phyloP scores from a whole-genome alignment of 495 filamentous ascomycete species.

The Penicillium riverlandense region DNA sequence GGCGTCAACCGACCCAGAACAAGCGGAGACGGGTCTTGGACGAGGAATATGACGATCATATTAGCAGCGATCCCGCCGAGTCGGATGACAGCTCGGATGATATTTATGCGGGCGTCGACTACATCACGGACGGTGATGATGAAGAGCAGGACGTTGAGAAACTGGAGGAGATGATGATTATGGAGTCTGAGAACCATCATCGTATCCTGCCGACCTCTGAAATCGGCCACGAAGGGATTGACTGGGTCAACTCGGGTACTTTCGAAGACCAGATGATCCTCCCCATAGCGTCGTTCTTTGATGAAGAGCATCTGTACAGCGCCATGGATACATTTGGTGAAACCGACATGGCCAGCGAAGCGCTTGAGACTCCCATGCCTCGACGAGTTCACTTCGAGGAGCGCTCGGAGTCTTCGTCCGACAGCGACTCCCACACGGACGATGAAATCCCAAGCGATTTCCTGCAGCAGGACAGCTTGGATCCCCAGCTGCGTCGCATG shows the following conservation, averaged over 20 bases:
- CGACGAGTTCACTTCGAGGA: conserved; percentile 47
- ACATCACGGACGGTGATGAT: conserved; percentile 70
- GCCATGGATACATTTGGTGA: conserved; percentile 41
- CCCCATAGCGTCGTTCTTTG: conserved; percentile 41
- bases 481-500: conserved; percentile 60
- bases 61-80: conserved; percentile 26
- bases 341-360: conserved; percentile 36
- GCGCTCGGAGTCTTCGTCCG: conserved; percentile 43
- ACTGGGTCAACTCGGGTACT: conserved; percentile 52
- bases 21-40: conserved; percentile 49
- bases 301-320: conserved; percentile 44
- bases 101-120: conserved; percentile 67
- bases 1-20: conserved; percentile 26
- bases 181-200: conserved; percentile 47
- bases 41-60: conserved; percentile 57
- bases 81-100: conserved; percentile 49
- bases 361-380: conserved; percentile 31
- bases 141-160: conserved; percentile 67
- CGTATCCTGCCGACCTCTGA: conserved; percentile 18
- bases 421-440: conserved; percentile 44
- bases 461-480: conserved; percentile 61
- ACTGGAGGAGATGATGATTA: conserved; percentile 66
- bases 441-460: conserved; percentile 66
- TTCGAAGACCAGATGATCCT: conserved; percentile 43
- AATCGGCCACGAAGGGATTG: conserved; percentile 30